Evolutionary conservation across 1,284 basidiomycete species (phyloP), one percentile per base, ranked within the genome.

Genomic region (Cutaneotrichosporon mucoides): DNA sequence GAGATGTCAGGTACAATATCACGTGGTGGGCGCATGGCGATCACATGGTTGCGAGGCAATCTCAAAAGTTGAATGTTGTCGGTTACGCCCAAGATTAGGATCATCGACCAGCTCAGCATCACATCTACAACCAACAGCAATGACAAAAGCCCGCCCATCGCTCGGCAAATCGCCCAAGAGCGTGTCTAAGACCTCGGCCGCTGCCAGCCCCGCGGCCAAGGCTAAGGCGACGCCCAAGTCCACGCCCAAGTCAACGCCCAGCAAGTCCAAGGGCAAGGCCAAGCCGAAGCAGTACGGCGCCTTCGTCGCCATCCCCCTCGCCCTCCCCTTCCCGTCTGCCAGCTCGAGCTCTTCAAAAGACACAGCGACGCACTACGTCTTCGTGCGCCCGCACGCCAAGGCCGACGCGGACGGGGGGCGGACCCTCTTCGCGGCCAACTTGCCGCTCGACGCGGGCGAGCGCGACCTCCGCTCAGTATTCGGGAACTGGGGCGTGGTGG

Each of bases 391-490:
- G 1, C 69, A 76, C 54, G 60, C 54, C 24, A 41, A 53, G 7
- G 8, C 43, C 6, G 40, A 47, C 24, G 24, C 24, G 24, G 24
- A 24, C 24, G 24, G 24, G 24, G 24, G 3, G 24, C 24, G 91
- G 51, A 92, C 90, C 0, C 79, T 93, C 11, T 95, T 95, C 70
- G 79, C 92, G 7, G 88, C 88, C 59, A 93, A 95, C 69, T 77
- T 92, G 4, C 91, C 92, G 2, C 85, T 89, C 53, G 90, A 93
- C 73, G 85, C 89, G 4, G 89, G 88, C 0, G 87, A 89, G 66
- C 82, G 88, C 51, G 88, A 90, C 70, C 76, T 93, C 1, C 79
- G 84, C 3, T 76, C 84, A 2, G 80, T 93, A 15, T 92, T 92
- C 81, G 86, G 86, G 67, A 70, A 81, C 12, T 85, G 82, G 61